These are phyloP conservation scores for Cladorrhinum sp. DNA, from an alignment of 2,329 filamentous ascomycete genomes.

Conservation along the genomic window DNA sequence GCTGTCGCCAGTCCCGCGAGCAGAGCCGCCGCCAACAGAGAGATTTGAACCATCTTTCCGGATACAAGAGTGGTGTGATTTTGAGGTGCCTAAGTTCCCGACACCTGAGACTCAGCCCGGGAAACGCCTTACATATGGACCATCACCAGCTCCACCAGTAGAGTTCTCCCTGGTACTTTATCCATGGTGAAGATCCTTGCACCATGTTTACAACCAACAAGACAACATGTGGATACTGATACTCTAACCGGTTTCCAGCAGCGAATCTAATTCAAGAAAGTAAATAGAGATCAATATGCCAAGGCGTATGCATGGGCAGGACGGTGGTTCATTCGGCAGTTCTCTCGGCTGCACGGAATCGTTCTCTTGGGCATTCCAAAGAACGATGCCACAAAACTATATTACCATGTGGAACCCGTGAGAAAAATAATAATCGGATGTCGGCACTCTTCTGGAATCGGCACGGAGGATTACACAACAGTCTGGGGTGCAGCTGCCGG, in stretches of 20 bases:
- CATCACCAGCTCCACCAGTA: neutral
- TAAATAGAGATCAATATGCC: neutral
- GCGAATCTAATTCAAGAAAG: neutral
- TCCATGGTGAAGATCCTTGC: neutral
- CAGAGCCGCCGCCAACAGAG: neutral
- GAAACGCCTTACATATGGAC: neutral
- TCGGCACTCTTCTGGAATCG: neutral
- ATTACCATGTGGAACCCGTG: neutral
- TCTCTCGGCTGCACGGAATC: neutral
- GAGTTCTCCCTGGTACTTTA: neutral
- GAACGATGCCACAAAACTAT: neutral
- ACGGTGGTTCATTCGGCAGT: neutral
- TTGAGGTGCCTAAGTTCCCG: neutral
- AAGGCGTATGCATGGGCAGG: neutral
- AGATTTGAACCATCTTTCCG: neutral
- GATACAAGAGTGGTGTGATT: neutral
- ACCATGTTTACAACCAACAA: neutral
- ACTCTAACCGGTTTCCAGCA: neutral
- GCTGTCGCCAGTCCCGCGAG: slow-evolving; percentile 6
- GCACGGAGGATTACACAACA: neutral
- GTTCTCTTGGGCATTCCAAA: neutral
- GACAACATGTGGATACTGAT: neutral
- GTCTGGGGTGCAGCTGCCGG: neutral
- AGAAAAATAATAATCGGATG: neutral
- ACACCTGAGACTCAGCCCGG: neutral